A percentile compares a stretch with the other conserved stretches of the same genome.
Evolutionary conservation across 2,329 filamentous ascomycete species (phyloP).

Genomic region (Aphanocladium album): DNA sequence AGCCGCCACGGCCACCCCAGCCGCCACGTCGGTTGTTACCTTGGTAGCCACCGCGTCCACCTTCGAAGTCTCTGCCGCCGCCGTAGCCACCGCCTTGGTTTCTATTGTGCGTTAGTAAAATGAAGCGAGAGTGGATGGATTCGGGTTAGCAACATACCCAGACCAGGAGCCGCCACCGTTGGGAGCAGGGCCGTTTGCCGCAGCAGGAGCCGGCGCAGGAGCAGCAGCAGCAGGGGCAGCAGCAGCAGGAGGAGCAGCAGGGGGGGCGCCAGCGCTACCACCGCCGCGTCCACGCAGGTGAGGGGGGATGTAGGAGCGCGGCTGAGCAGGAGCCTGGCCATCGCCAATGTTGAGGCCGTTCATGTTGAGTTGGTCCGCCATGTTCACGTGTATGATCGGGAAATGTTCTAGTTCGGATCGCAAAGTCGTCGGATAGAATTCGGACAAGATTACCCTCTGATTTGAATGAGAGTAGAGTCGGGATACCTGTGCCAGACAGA

Average conservation of each 20-base stretch:
- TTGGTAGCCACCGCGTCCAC: constrained; percentile 23
- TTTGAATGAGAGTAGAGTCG: constrained; percentile 23
- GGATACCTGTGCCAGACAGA: constrained; percentile 21
- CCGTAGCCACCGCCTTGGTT: constrained; percentile 21
- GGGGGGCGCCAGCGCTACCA: constrained; percentile 14
- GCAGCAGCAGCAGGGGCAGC: constrained; percentile 19
- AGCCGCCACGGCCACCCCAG: constrained; percentile 31
- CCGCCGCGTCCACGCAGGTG: constrained; percentile 65
- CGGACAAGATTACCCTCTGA: constrained; percentile 25
- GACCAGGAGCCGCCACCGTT: constrained; percentile 55
- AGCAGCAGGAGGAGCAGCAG: constrained; percentile 14
- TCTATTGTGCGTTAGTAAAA: constrained; percentile 19
- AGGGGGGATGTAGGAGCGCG: constrained; percentile 77
- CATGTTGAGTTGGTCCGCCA: constrained; percentile 85
- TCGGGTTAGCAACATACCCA: constrained; percentile 33
- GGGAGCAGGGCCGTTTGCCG: constrained; percentile 21
- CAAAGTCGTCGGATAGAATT: constrained; percentile 4
- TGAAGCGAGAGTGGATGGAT: neutral
- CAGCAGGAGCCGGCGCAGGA: constrained; percentile 17
- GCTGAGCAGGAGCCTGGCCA: constrained; percentile 24
- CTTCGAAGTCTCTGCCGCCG: constrained; percentile 31
- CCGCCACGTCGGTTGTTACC: constrained; percentile 30
- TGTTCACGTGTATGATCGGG: constrained; percentile 39
- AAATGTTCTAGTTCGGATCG: constrained; percentile 16
- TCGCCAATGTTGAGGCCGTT: constrained; percentile 61